A percentile compares a stretch with the other conserved stretches of the same genome.
These are phyloP conservation scores for Aspergillus aculeatinus DNA, from an alignment of 2,329 filamentous ascomycete genomes.

Conservation along the genomic window DNA sequence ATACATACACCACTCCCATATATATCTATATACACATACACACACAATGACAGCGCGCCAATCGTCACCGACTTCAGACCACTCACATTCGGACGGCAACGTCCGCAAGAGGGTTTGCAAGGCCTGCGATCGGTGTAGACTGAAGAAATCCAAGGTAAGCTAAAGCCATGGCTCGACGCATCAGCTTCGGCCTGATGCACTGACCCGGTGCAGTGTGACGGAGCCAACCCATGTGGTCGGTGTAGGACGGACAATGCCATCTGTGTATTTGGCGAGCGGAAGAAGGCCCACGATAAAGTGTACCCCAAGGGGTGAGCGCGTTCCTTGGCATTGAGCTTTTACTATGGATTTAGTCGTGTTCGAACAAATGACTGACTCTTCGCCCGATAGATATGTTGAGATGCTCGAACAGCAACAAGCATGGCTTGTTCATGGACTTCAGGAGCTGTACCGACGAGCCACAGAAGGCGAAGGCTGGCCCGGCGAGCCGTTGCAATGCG, in stretches of 20 bases:
- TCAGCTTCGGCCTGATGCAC: slow-evolving; percentile 21
- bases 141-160: slow-evolving; percentile 65
- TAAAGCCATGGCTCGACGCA: slow-evolving; percentile 6
- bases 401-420: slow-evolving; percentile 66
- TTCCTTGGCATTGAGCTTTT: slow-evolving; percentile 11
- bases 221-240: slow-evolving; percentile 59
- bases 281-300: slow-evolving; percentile 66
- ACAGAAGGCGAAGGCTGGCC: slow-evolving; percentile 56
- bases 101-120: slow-evolving; percentile 64
- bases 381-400: slow-evolving; percentile 56
- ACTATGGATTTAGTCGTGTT: background rate
- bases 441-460: slow-evolving; percentile 58
- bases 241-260: slow-evolving; percentile 65
- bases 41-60: slow-evolving; percentile 41
- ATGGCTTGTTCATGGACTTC: slow-evolving; percentile 61
- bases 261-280: slow-evolving; percentile 64
- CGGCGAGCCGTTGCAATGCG: slow-evolving; percentile 53
- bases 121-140: slow-evolving; percentile 63
- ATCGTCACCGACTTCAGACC: slow-evolving; percentile 40
- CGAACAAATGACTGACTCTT: slow-evolving; percentile 1
- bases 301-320: slow-evolving; percentile 64
- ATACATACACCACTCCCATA: slow-evolving; percentile 3
- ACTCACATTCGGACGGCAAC: slow-evolving; percentile 47
- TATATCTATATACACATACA: slow-evolving; percentile 6
- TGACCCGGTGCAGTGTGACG: slow-evolving; percentile 54